Conservation (phyloP, 495 filamentous ascomycete species). For the Podospora comata region DNA sequence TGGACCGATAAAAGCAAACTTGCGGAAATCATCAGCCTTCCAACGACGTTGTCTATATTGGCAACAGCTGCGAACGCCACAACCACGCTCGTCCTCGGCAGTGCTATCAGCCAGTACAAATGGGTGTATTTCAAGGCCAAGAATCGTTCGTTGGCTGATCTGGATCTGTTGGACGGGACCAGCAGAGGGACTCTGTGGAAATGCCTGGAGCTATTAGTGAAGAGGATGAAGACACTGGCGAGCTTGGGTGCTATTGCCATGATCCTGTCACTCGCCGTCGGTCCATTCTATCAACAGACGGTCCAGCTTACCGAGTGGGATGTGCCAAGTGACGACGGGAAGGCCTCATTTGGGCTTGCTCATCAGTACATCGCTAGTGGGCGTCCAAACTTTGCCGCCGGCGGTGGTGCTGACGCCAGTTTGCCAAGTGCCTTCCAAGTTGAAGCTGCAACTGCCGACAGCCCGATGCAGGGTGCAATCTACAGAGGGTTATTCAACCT, state of each 20-base stretch:
- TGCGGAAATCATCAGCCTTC: not conserved
- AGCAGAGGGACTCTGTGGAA: not conserved
- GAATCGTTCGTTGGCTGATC: not conserved
- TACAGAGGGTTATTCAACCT: constrained; percentile 18
- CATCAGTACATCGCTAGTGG: not conserved
- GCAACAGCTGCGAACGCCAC: not conserved
- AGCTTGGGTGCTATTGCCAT: constrained; percentile 7
- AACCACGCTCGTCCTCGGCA: not conserved
- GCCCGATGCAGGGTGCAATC: constrained; percentile 18
- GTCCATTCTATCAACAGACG: not conserved
- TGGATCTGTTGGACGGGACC: not conserved
- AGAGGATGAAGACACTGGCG: not conserved
- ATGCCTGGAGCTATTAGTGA: not conserved
- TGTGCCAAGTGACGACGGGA: not conserved
- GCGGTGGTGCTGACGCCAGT: not conserved
- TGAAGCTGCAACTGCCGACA: constrained; percentile 9
- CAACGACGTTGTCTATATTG: not conserved
- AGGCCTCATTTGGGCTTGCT: not conserved
- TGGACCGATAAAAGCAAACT: not conserved
- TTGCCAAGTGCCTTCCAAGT: not conserved
- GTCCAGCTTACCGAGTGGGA: not conserved
- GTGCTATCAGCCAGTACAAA: constrained; percentile 7
- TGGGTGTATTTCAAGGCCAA: constrained; percentile 6
- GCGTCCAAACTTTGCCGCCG: not conserved
- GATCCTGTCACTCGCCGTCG: constrained; percentile 2